These are phyloP conservation scores for Aspergillus hancockii DNA, from an alignment of 495 filamentous ascomycete species.

Conservation along the genomic window DNA sequence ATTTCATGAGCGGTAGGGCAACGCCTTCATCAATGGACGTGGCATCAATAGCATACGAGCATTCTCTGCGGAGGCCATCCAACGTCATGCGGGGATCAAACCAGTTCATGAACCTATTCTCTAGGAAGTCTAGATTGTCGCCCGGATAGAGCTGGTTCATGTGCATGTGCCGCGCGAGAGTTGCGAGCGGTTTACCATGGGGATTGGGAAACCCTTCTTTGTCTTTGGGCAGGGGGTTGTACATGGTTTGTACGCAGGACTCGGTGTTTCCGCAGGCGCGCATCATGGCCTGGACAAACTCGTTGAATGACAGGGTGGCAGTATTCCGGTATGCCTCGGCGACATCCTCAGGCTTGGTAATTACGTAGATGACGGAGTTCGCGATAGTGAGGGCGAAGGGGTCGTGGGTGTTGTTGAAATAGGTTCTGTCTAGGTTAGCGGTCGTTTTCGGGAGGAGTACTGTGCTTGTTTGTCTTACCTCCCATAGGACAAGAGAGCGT, in stretches of 20 bases:
- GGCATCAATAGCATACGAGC: background rate
- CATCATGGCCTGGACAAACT: background rate
- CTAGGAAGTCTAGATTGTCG: background rate
- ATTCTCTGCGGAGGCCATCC: background rate
- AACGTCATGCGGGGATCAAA: background rate
- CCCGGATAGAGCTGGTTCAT: constrained; percentile 1
- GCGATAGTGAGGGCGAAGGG: background rate
- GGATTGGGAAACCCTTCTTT: background rate
- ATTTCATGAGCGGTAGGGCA: background rate
- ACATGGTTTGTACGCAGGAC: background rate
- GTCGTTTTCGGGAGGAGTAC: background rate
- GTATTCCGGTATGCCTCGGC: constrained; percentile 3
- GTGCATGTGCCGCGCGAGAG: background rate
- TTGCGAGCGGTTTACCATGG: background rate
- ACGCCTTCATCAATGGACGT: background rate
- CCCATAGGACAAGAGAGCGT: background rate
- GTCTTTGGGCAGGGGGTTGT: background rate
- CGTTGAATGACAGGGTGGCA: background rate
- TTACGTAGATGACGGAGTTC: background rate
- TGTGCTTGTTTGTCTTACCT: background rate
- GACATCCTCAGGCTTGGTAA: background rate
- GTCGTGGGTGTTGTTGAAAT: background rate
- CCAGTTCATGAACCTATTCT: background rate
- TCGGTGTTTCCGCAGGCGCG: background rate
- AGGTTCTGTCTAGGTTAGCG: background rate